Base-by-base conservation (phyloP, 2,329 filamentous ascomycete species). In the Colletotrichum liaoningense region DNA sequence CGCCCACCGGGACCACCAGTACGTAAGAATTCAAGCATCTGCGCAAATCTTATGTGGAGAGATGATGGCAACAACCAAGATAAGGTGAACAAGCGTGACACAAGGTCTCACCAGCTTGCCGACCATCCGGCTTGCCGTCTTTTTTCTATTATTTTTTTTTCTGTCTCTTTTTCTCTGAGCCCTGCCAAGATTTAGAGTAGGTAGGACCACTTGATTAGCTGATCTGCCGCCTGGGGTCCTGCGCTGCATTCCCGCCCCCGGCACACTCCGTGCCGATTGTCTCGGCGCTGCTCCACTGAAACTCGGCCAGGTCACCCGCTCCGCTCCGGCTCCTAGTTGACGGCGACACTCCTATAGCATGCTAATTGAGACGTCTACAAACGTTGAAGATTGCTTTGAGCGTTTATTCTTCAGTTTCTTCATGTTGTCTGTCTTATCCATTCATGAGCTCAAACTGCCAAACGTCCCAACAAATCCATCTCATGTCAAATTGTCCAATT, bases 191-290 rank as follows among this genome's bases (percentile, higher is more conserved):
- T 49, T 54, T 5, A 35, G n/a, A n/a, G n/a, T n/a, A 35, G 5
- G 38, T 35, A 35, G 57, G 38, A 58, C 52, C 24, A 38, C 46
- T 49, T 52, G 63, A 28, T 19, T 9, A 19, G 30, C 38, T 56
- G 60, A 69, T 28, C 9, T 16, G 7, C 3, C 16, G 19, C n/a
- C 24, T 22, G 11, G 38, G 22, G 54, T 9, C 42, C 6, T 14
- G 11, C 12, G 30, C 19, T 9, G 19, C 59, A 58, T 35, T 19
- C 33, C 33, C 33, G 33, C 12, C 16, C n/a, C 16, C 30, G 49
- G 38, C 38, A 54, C 28, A 52, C 16, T 70, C 62, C 63, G 69
- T 52, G 24, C 69, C 69, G 69, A 49, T n/a, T n/a, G 38, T 33
- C 58, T 63, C 58, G 35, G 69, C 14, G 19, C 16, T 30, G 19